Base-by-base conservation (phyloP, 2,329 filamentous ascomycete genomes). In the Chrysoporthe cubensis region DNA sequence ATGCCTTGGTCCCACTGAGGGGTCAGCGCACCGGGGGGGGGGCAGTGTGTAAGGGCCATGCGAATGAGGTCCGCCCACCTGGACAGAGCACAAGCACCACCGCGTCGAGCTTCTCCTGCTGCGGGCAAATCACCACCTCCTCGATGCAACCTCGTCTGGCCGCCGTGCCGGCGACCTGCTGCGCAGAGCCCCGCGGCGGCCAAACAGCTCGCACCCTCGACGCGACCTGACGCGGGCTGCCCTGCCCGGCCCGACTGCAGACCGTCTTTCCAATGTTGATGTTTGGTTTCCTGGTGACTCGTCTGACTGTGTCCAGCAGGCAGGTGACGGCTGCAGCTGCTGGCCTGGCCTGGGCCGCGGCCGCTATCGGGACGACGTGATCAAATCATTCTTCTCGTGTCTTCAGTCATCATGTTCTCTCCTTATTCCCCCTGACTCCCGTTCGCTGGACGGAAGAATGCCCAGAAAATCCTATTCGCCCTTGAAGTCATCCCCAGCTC, bases 1-100 rank as follows among this genome's bases (percentile, higher is more conserved):
- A 34, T 2, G 26, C 26, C 26, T 0, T 0, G 26, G 26, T 26
- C 32, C 59, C 59, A 62, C 59, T 37, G 59, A 46, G 59, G 59
- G 59, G 59, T 50, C 13, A 26, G 40, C 26, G 21, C 50, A 21
- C 16, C 26, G 26, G 26, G 26, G 26, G 26, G 26, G 26, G 50
- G 50, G 21, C 50, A 54, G 26, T 32, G 57, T 43, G 54, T 57
- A 26, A 57, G 16, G 54, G 54, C n/a, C 57, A 40, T 60, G 57
- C 57, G 57, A 60, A 60, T 60, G 57, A 60, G 57, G 16, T 42
- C 37, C 54, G 34, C 54, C 54, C 54, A 57, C 32, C 56, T 58
- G 56, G 56, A 42, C 56, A 42, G 11, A 58, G 7, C 5, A 14
- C 46, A 50, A 40, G 37, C 26, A 26, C 26, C 26, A 26, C 37